phyloP scores from a whole-genome alignment of 1,139 yeast species.

The Chernovozyma aurita region DNA sequence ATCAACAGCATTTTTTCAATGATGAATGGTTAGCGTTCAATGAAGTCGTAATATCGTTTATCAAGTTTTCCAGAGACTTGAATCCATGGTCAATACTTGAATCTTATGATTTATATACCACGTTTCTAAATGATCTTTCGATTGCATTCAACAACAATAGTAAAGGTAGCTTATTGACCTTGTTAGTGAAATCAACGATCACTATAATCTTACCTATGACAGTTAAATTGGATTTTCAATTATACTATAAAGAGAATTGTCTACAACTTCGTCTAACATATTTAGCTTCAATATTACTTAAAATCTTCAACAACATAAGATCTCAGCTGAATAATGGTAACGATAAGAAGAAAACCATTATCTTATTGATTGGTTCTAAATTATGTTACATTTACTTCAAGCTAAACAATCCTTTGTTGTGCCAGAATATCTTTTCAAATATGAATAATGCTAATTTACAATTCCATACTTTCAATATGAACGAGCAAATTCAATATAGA shows the following conservation, averaged over 20 bases:
- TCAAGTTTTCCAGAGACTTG: slow-evolving; percentile 48
- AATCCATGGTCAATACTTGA: slow-evolving; percentile 55
- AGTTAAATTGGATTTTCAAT: slow-evolving; percentile 43
- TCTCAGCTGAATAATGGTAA: slow-evolving; percentile 43
- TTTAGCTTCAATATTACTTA: slow-evolving; percentile 54
- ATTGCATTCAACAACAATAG: slow-evolving; percentile 52
- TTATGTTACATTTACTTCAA: slow-evolving; percentile 62
- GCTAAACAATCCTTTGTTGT: slow-evolving; percentile 60
- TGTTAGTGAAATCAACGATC: slow-evolving; percentile 38
- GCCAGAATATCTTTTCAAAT: slow-evolving; percentile 73
- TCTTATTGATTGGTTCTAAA: slow-evolving; percentile 52
- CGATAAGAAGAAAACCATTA: slow-evolving; percentile 44
- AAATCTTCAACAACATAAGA: slow-evolving; percentile 60
- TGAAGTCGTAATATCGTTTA: slow-evolving; percentile 45
- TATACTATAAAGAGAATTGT: slow-evolving; percentile 37
- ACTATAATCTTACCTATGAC: slow-evolving; percentile 46
- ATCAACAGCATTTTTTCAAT: slow-evolving; percentile 27
- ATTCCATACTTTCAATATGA: slow-evolving; percentile 40
- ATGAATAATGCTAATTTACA: slow-evolving; percentile 56
- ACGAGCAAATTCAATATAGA: slow-evolving; percentile 62
- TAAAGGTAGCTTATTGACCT: slow-evolving; percentile 48
- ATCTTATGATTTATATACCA: slow-evolving; percentile 57
- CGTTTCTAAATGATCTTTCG: slow-evolving; percentile 49
- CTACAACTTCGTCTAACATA: slow-evolving; percentile 47
- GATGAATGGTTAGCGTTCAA: slow-evolving; percentile 50